Conservation (phyloP, 768 basidiomycete species). For the Suillus americanus region DNA sequence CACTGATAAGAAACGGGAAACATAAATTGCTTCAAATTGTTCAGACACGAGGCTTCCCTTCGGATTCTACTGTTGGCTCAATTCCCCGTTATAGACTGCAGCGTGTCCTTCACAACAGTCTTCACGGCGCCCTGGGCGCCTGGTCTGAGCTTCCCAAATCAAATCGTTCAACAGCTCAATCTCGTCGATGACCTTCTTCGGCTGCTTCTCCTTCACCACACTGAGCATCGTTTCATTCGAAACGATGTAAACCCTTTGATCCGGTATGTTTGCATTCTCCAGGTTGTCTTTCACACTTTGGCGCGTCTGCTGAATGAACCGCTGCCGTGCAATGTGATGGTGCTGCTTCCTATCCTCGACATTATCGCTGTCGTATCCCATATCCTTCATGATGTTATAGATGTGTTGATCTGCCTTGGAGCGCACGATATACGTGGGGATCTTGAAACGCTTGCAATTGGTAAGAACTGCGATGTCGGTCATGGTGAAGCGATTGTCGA, state of each 20-base stretch:
- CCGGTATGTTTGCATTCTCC: constrained; percentile 22
- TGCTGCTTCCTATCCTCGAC: constrained; percentile 5
- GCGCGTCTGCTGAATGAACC: constrained; percentile 28
- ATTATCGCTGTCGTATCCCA: not conserved
- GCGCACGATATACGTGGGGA: constrained; percentile 35
- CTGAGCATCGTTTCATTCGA: constrained; percentile 22
- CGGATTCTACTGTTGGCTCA: not conserved
- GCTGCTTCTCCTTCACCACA: constrained; percentile 24
- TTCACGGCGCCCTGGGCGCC: not conserved
- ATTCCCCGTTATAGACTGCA: not conserved
- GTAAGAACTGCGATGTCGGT: constrained; percentile 34
- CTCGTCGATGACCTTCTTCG: constrained; percentile 26
- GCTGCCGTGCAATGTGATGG: constrained; percentile 25
- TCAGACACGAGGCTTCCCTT: not conserved
- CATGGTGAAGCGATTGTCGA: constrained; percentile 33
- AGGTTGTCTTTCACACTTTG: constrained; percentile 25
- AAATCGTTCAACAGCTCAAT: constrained; percentile 27
- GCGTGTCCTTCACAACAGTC: not conserved
- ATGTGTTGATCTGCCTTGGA: constrained; percentile 37
- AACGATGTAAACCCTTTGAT: constrained; percentile 30
- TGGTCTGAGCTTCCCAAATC: constrained; percentile 12
- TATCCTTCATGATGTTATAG: constrained; percentile 15
- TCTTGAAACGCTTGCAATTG: constrained; percentile 29
- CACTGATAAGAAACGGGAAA: not conserved
- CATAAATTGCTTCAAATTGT: not conserved